Base-by-base conservation (phyloP, 192 early-diverging fungal genomes). In the Coemansia sp. region DNA sequence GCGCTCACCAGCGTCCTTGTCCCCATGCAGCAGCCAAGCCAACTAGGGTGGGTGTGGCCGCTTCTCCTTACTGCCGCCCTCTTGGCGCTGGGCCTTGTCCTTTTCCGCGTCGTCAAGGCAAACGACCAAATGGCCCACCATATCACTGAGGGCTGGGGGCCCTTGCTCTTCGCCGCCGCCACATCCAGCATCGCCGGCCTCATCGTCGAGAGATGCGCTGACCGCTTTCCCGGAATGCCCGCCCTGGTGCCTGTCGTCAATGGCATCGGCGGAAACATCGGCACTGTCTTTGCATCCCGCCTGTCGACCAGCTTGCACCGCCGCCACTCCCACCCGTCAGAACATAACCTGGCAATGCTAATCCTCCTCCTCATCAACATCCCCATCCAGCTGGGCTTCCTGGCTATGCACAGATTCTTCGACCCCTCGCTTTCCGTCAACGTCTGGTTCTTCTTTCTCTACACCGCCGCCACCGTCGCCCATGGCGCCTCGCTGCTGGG, bases 221-320 rank as follows among this genome's bases (percentile, higher is more conserved):
- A 59, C 9, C 35, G 49, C 1, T 79, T 64, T 32, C 71, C 70
- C 1, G 82, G 65, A 5, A 67, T 85, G 69, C 75, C 84, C 0
- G 67, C 75, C 0, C 63, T 85, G 23, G 75, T 82, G 5, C 82
- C 84, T 0, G 78, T 82, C 19, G 61, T 82, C 23, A 82, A 85
- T 25, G 84, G 84, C 1, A 82, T 92, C 13, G 81, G 85, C 23
- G 92, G 92, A 32, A 93, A 93, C 61, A 78, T 93, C n/a, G 89
- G 87, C 23, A 90, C 91, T 6, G 89, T 93, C 15, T 91, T 89
- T 58, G 88, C 89, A 0, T 89, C 89, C 33, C 81, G 91, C 9
- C 86, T 93, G 33, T 90, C 88, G 8, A 91, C 91, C 8, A 83
- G 86, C 19, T 71, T 93, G 29, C 91, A 93, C 53, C 68, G 75